Conservation (phyloP, 164 flowering plant genomes). For the Sedum album region DNA sequence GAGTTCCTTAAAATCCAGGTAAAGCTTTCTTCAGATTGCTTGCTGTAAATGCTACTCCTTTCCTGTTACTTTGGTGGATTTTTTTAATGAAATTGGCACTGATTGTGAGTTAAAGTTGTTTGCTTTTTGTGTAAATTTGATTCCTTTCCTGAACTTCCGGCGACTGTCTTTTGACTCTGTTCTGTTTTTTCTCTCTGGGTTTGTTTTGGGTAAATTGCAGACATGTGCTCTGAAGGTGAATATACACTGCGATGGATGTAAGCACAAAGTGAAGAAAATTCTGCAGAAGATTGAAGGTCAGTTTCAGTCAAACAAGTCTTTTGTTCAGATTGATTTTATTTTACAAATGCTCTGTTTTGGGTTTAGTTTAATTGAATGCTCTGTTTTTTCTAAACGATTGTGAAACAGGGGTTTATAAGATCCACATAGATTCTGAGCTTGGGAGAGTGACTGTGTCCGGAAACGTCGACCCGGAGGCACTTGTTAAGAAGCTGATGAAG, state of each 20-base stretch:
- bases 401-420: constrained; percentile 38
- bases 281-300: constrained; percentile 76
- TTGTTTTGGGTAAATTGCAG: constrained; percentile 29
- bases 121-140: neutral
- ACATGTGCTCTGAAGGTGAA: constrained; percentile 80
- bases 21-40: neutral
- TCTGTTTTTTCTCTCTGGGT: constrained; percentile 15
- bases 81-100: neutral
- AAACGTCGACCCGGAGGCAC: constrained; percentile 43
- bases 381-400: neutral
- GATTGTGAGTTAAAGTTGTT: neutral
- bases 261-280: constrained; percentile 80
- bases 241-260: constrained; percentile 86
- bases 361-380: neutral
- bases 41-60: neutral
- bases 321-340: neutral
- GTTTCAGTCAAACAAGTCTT: constrained; percentile 8
- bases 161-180: constrained; percentile 5
- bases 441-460: constrained; percentile 66
- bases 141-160: neutral
- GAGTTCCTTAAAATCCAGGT: constrained; percentile 11
- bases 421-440: constrained; percentile 41
- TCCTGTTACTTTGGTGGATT: neutral
- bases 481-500: constrained; percentile 50
- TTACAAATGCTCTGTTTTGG: neutral